Conservation (phyloP, 306 rosid species). For the Bauhinia variegata region DNA sequence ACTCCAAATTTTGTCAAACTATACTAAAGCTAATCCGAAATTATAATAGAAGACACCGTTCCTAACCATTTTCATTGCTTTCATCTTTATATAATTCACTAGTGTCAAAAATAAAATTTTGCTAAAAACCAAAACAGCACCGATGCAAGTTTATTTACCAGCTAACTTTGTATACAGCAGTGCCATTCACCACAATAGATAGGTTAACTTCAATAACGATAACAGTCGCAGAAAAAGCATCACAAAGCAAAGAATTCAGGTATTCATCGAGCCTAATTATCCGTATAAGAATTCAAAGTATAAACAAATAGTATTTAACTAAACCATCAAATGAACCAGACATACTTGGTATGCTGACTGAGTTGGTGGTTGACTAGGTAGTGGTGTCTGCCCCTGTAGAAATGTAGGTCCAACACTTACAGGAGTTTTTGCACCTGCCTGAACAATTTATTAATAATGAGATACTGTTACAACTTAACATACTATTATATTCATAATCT, state of each 20-base stretch:
- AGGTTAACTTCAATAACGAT: not conserved
- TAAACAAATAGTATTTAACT: not conserved
- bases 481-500: slow-evolving; percentile 19
- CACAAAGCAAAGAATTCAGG: slow-evolving; percentile 22
- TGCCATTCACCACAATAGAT: slow-evolving; percentile 3
- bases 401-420: slow-evolving; percentile 63
- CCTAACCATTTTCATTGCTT: not conserved
- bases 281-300: slow-evolving; percentile 10
- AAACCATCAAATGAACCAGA: slow-evolving; percentile 9
- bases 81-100: slow-evolving; percentile 8
- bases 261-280: slow-evolving; percentile 12
- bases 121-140: slow-evolving; percentile 2
- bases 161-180: not conserved
- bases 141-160: not conserved
- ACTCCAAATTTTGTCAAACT: not conserved
- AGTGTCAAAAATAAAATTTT: not conserved
- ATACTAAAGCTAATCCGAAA: not conserved
- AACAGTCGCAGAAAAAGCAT: no score
- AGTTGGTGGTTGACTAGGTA: slow-evolving; percentile 68
- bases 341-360: slow-evolving; percentile 81
- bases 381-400: slow-evolving; percentile 67
- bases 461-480: slow-evolving; percentile 21
- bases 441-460: slow-evolving; percentile 43
- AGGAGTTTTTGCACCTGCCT: slow-evolving; percentile 77
- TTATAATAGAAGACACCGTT: not conserved